Percentiles rank a stretch among this genome's conserved stretches.
Conservation (phyloP, 2,329 filamentous ascomycete species). For the Colletotrichum sp. region DNA sequence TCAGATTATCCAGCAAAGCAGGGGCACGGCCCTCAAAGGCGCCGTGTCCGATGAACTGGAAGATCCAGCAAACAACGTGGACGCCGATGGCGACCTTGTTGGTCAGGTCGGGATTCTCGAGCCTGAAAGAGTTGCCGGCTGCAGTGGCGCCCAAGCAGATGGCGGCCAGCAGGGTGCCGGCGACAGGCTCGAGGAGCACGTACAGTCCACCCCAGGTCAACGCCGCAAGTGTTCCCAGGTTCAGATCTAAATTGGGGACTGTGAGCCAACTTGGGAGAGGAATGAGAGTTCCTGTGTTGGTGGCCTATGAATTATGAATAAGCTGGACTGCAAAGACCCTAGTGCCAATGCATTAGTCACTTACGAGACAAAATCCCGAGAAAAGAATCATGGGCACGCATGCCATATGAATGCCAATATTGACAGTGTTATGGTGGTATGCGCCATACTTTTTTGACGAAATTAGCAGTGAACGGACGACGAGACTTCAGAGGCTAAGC, state of each 20-base stretch:
- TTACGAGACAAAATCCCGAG: conserved; percentile 74
- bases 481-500: background rate
- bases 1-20: conserved; percentile 86
- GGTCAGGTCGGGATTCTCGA: conserved; percentile 53
- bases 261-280: conserved; percentile 71
- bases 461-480: conserved; percentile 2
- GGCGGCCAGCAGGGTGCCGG: conserved; percentile 77
- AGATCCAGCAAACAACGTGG: conserved; percentile 80
- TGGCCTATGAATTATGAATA: conserved; percentile 48
- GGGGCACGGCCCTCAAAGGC: conserved; percentile 87
- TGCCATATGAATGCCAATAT: conserved; percentile 78
- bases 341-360: conserved; percentile 30
- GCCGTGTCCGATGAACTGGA: conserved; percentile 92
- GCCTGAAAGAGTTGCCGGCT: conserved; percentile 75
- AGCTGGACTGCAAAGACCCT: background rate
- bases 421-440: conserved; percentile 81
- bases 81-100: conserved; percentile 67
- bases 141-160: conserved; percentile 79
- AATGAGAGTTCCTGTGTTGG: conserved; percentile 67
- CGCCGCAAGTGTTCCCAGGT: conserved; percentile 67
- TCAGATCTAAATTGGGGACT: conserved; percentile 70
- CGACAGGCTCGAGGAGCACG: conserved; percentile 91
- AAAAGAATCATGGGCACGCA: conserved; percentile 80
- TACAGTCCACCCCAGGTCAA: conserved; percentile 80
- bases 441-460: conserved; percentile 70